These are phyloP conservation scores for Mycena galopus DNA, from an alignment of 768 basidiomycete genomes.

Conservation along the genomic window DNA sequence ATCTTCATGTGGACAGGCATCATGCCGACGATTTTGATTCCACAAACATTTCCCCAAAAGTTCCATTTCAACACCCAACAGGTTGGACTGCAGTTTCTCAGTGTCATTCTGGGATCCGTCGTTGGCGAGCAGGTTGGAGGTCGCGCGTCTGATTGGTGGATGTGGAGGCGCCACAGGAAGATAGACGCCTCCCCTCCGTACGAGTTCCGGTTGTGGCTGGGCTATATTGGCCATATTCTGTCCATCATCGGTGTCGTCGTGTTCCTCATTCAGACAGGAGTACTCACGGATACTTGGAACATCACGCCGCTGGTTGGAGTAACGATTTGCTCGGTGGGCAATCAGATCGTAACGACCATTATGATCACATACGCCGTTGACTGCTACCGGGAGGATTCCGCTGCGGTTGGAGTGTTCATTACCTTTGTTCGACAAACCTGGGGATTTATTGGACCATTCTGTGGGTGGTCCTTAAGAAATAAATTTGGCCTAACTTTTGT, in stretches of 20 bases:
- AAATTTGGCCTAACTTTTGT: too few relatives aligned
- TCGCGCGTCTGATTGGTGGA: background rate
- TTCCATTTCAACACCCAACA: background rate
- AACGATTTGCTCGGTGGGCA: background rate
- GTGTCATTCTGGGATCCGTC: background rate
- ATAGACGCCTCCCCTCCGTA: background rate
- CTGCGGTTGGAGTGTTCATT: background rate
- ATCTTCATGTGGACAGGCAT: background rate
- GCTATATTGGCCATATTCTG: background rate
- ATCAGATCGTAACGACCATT: background rate
- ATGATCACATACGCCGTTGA: background rate
- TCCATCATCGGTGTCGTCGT: background rate
- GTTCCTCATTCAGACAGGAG: background rate
- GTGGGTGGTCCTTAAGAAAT: background rate
- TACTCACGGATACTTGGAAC: background rate
- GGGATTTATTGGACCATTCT: conserved; percentile 1
- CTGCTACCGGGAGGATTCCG: background rate
- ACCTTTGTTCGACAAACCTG: background rate
- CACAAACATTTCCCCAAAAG: background rate
- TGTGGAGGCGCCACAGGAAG: background rate
- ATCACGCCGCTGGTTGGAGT: background rate
- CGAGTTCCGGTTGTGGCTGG: background rate
- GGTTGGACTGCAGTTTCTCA: conserved; percentile 1
- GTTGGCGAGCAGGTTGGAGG: background rate
- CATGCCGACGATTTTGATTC: background rate